phyloP scores from a whole-genome alignment of 495 filamentous ascomycete species.

The Xylaria sp. region DNA sequence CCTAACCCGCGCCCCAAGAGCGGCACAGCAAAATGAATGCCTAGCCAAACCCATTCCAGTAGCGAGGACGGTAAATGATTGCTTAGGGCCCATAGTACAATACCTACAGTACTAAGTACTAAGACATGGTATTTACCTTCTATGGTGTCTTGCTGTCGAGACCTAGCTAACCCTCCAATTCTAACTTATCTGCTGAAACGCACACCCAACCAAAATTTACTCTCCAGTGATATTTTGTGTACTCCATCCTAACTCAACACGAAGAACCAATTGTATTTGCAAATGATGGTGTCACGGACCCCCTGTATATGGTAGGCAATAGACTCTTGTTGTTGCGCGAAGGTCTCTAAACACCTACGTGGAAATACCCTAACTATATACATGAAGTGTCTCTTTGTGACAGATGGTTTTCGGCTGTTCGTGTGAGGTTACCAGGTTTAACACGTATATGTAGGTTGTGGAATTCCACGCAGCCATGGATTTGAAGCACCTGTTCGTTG shows the following conservation, averaged over 20 bases:
- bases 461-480: too few species aligned
- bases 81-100: background rate
- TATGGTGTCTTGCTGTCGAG: background rate
- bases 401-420: too few species aligned
- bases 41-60: background rate
- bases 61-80: background rate
- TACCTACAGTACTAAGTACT: background rate
- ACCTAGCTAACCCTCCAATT: background rate
- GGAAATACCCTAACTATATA: too few species aligned
- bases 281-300: too few species aligned
- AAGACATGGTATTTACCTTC: background rate
- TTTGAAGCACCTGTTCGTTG: too few species aligned
- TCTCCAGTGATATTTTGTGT: background rate
- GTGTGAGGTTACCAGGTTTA: too few species aligned
- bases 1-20: conserved; percentile 1
- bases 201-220: background rate
- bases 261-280: background rate
- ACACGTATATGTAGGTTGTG: too few species aligned
- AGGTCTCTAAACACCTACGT: too few species aligned
- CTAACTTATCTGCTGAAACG: background rate
- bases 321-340: too few species aligned
- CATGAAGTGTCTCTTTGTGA: too few species aligned
- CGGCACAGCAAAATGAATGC: conserved; percentile 17
- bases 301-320: too few species aligned
- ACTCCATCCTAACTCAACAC: background rate